These are phyloP conservation scores for Daldinia caldariorum DNA, from an alignment of 495 filamentous ascomycete species.

Conservation along the genomic window DNA sequence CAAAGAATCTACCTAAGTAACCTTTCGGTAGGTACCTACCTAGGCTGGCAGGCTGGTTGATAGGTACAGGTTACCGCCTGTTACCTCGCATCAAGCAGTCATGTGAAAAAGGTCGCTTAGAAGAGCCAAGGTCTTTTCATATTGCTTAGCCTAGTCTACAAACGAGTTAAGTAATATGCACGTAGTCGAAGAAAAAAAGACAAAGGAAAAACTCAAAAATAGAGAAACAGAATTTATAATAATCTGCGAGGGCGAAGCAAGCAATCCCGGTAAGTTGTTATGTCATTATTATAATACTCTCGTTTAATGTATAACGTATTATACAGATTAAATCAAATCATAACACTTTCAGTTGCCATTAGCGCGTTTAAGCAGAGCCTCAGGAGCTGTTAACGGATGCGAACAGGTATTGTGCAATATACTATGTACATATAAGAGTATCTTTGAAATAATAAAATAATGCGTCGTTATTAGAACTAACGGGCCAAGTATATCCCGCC, in stretches of 20 bases:
- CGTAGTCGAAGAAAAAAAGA: background rate
- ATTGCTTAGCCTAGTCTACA: too few species aligned
- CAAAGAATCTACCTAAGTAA: constrained; percentile 17
- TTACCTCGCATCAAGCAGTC: constrained; percentile 17
- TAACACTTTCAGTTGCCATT: constrained; percentile 23
- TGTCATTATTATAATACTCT: constrained; percentile 31
- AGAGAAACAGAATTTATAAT: constrained; percentile 1
- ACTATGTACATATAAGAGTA: background rate
- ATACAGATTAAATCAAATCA: constrained; percentile 30
- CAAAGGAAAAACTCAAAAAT: constrained; percentile 9
- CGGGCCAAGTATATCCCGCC: constrained; percentile 30
- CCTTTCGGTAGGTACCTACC: background rate
- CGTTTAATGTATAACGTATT: constrained; percentile 11
- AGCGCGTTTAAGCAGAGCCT: constrained; percentile 37
- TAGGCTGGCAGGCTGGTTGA: too few species aligned
- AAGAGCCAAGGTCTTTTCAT: constrained; percentile 16
- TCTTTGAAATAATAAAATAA: background rate
- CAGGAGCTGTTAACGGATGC: constrained; percentile 13
- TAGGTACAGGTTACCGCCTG: constrained; percentile 35
- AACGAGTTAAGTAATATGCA: too few species aligned
- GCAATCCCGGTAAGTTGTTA: constrained; percentile 1
- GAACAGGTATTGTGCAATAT: too few species aligned
- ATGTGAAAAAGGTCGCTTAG: constrained; percentile 1
- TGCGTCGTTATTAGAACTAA: background rate
- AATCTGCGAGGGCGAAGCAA: background rate